Conservation (phyloP, 208 protist species). For the Leishmania mexicana region DNA sequence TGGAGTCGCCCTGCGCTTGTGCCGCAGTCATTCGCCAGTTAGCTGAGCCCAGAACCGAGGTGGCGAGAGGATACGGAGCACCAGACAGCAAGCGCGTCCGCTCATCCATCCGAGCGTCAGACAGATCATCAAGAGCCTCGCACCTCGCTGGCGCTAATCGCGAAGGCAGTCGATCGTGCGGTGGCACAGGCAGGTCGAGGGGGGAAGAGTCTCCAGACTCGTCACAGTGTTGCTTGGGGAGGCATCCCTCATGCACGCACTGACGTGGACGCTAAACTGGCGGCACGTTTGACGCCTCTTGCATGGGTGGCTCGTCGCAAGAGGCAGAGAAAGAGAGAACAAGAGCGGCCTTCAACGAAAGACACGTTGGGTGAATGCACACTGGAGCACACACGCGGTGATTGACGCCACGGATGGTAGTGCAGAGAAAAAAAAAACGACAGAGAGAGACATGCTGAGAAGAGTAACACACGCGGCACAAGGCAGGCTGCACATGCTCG, state of each 20-base stretch:
- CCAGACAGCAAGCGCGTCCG: no score
- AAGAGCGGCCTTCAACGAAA: neutral
- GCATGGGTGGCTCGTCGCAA: neutral
- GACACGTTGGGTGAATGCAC: neutral
- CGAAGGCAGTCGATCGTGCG: neutral
- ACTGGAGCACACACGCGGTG: neutral
- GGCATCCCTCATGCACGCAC: neutral
- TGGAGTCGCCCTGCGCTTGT: no score
- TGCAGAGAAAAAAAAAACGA: neutral
- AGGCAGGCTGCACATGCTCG: neutral
- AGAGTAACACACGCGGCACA: neutral
- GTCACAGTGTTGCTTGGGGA: neutral
- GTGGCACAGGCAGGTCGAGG: neutral
- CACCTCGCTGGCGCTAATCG: no score
- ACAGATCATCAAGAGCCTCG: no score
- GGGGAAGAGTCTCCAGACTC: neutral
- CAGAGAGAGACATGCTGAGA: neutral
- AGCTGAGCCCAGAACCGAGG: no score
- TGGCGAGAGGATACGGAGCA: no score
- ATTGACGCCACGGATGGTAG: neutral
- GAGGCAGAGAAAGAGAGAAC: neutral
- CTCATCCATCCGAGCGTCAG: no score
- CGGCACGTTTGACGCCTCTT: neutral
- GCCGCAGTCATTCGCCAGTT: no score
- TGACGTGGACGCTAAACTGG: neutral